phyloP scores from a whole-genome alignment of 257 asterid species.

The Ilex asprella region DNA sequence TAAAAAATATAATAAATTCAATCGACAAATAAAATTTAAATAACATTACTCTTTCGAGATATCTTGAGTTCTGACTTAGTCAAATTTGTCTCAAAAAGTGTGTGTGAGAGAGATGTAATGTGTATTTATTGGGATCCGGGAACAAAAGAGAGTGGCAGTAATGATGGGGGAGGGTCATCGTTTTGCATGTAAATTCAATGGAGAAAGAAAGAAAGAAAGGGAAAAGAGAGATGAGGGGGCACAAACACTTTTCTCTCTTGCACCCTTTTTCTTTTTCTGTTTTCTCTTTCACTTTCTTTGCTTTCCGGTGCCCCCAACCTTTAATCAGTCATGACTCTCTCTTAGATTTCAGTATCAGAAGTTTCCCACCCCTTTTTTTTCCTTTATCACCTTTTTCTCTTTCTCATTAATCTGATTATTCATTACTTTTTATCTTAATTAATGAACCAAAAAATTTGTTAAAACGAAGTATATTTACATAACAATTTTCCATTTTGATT shows the following conservation, averaged over 20 bases:
- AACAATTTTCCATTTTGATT: no score
- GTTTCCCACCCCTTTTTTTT: conserved; percentile 1
- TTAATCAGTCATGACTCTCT: conserved; percentile 15
- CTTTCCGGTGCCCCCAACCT: conserved; percentile 11
- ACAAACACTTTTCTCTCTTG: conserved; percentile 8
- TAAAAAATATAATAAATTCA: no score
- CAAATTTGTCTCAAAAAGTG: neutral
- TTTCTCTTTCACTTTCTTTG: conserved; percentile 24
- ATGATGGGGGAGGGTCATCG: conserved; percentile 16
- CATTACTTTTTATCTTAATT: no score
- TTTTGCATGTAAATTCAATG: conserved; percentile 21
- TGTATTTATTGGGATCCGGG: conserved; percentile 30
- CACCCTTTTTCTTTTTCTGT: conserved; percentile 7
- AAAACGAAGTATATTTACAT: no score
- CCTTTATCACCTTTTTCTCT: neutral
- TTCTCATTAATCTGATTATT: neutral
- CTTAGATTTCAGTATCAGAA: conserved; percentile 23
- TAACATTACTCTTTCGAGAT: no score
- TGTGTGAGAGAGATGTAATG: conserved; percentile 12
- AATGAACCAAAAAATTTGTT: no score
- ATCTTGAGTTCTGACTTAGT: no score
- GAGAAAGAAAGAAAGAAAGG: conserved; percentile 11
- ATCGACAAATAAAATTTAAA: no score
- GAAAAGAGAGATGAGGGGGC: neutral
- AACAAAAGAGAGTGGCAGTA: conserved; percentile 25